Evolutionary conservation across 495 filamentous ascomycete species (phyloP).

Genomic region (Pseudotulostoma volvatum): DNA sequence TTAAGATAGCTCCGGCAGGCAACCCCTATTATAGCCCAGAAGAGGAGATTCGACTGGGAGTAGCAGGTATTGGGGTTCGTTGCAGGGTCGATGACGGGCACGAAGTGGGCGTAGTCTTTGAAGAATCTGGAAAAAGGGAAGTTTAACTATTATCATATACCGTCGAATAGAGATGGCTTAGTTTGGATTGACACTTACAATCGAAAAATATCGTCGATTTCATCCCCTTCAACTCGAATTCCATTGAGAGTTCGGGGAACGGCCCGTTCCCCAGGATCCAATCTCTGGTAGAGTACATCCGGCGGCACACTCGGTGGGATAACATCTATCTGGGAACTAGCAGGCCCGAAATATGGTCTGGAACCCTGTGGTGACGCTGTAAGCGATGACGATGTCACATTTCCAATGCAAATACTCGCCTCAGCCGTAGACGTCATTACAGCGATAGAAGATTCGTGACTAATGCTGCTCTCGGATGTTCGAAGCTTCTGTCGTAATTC

Average conservation of each 20-base stretch:
- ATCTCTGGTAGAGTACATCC: too few relatives aligned
- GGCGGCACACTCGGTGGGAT: too few relatives aligned
- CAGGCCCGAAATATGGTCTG: too few relatives aligned
- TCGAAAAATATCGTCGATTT: conserved; percentile 24
- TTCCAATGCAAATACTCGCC: too few relatives aligned
- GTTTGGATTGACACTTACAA: too few relatives aligned
- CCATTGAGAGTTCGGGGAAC: conserved; percentile 19
- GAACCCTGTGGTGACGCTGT: too few relatives aligned
- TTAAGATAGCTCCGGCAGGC: conserved; percentile 17
- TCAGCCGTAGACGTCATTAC: conserved; percentile 17
- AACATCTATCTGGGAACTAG: too few relatives aligned
- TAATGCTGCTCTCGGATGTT: conserved; percentile 8
- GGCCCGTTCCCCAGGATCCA: too few relatives aligned
- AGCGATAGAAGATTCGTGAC: conserved; percentile 12
- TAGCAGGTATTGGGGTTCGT: conserved; percentile 28
- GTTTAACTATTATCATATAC: too few relatives aligned
- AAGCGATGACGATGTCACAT: too few relatives aligned
- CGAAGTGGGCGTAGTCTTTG: conserved; percentile 25
- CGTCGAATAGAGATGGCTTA: neutral
- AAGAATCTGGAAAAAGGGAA: conserved; percentile 31
- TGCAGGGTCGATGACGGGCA: conserved; percentile 28
- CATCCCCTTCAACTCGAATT: conserved; percentile 12
- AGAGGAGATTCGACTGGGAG: conserved; percentile 29
- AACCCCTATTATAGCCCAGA: conserved; percentile 32
- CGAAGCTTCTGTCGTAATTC: conserved; percentile 20